Evolutionary conservation across 495 filamentous ascomycete species (phyloP), one percentile per base, ranked within the genome.

Genomic region (Penicillium macrosclerotiorum): DNA sequence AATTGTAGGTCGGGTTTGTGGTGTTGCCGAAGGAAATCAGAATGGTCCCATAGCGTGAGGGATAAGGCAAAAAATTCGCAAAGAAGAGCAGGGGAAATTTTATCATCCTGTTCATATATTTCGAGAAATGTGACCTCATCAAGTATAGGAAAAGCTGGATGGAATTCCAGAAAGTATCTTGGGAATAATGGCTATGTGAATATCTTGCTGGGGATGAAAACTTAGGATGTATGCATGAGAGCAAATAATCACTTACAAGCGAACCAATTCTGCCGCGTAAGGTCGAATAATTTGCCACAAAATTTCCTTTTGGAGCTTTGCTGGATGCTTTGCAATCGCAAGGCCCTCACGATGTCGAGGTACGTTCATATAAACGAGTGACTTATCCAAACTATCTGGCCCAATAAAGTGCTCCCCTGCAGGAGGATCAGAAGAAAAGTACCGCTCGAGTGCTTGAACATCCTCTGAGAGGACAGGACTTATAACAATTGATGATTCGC

Each of bases 51-150:
- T 8, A 38, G 22, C 17, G 36, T 38, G n/a, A 38, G 9, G 25
- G 36, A 23, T 2, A 24, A 12, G 14, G 36, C 36, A 12, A 38
- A 38, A 13, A 38, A 38, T 19, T 38, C 36, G 20, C 36, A 38
- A 12, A 38, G 36, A 13, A 38, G 36, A 38, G 36, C 20, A 5
- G 36, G 36, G 3, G 36, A 38, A 5, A 38, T 38, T 9, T 38
- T 38, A 12, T 38, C 22, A 8, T 22, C 4, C 20, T 22, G 36
- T 14, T 38, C 20, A 13, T 38, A 38, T 38, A 38, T 24, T 7
- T 38, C 36, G 12, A 38, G 36, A 19, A 38, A 38, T 6, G 36
- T 38, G 2, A 14, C 25, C n/a, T 38, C 17, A 38, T 38, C 36
- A 4, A 38, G 20, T 23, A 38, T 38, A 4, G 36, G 36, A 19